Percentiles rank a stretch among this genome's conserved stretches.
Conservation (phyloP, 768 basidiomycete species). For the Tricholoma bakamatsutake region DNA sequence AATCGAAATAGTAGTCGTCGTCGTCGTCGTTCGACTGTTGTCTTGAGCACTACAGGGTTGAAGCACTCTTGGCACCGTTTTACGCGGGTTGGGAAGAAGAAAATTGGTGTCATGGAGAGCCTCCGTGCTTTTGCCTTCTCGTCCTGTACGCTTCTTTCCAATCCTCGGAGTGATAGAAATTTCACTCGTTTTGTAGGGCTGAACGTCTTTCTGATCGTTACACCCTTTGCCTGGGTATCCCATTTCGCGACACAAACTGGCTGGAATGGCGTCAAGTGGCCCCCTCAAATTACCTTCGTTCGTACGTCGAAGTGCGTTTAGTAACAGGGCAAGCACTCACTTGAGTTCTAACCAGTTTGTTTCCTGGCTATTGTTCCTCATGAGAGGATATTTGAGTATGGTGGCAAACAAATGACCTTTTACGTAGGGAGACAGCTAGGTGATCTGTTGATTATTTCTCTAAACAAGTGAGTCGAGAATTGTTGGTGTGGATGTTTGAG, state of each 20-base stretch:
- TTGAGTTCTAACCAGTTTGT: slow-evolving; percentile 36
- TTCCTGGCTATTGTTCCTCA: slow-evolving; percentile 64
- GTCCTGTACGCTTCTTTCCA: slow-evolving; percentile 36
- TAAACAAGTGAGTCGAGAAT: slow-evolving; percentile 15
- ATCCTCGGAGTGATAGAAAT: not conserved
- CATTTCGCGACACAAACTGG: slow-evolving; percentile 34
- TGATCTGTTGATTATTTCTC: slow-evolving; percentile 44
- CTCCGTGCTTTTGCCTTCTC: slow-evolving; percentile 41
- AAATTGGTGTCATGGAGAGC: slow-evolving; percentile 38
- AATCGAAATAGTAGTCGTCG: no score
- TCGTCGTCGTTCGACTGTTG: not conserved
- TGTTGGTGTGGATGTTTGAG: not conserved
- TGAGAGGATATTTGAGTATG: slow-evolving; percentile 62
- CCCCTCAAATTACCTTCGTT: slow-evolving; percentile 31
- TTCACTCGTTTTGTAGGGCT: slow-evolving; percentile 35
- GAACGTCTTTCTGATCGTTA: slow-evolving; percentile 49
- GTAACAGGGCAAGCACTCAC: not conserved
- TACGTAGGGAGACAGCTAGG: slow-evolving; percentile 61
- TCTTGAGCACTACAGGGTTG: slow-evolving; percentile 10
- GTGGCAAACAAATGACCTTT: slow-evolving; percentile 47
- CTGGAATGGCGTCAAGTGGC: slow-evolving; percentile 23
- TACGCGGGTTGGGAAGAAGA: slow-evolving; percentile 38
- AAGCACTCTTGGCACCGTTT: slow-evolving; percentile 39
- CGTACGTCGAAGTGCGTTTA: slow-evolving; percentile 4
- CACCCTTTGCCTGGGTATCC: slow-evolving; percentile 57